A percentile compares a stretch with the other conserved stretches of the same genome.
Evolutionary conservation across 1,284 basidiomycete genomes (phyloP).

Genomic region (Malassezia furfur): DNA sequence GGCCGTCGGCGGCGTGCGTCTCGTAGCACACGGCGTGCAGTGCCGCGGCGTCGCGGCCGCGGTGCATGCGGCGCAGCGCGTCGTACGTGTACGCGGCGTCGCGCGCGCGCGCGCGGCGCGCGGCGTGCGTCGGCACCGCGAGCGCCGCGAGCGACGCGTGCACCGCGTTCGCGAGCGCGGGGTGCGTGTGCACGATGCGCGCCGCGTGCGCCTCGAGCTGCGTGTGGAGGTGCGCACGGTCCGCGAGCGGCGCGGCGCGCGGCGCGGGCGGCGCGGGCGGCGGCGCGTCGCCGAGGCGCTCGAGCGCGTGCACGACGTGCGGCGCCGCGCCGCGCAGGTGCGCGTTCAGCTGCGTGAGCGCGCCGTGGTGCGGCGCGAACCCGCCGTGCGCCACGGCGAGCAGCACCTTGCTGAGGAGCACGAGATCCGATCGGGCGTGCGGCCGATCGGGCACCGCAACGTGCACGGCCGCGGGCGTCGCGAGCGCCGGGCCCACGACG

Average conservation of each 20-base stretch:
- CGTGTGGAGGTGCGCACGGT: background rate
- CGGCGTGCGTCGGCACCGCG: background rate
- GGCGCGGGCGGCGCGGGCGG: background rate
- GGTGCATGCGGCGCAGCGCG: background rate
- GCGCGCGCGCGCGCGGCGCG: background rate
- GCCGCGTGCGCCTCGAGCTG: background rate
- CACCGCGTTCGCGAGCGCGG: background rate
- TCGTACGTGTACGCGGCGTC: background rate
- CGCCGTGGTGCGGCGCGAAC: conserved; percentile 1
- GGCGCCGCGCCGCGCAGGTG: background rate
- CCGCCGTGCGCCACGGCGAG: conserved; percentile 9
- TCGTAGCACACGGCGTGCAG: background rate
- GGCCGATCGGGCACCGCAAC: background rate
- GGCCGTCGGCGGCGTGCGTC: background rate
- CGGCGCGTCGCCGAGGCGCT: background rate
- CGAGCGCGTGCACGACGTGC: background rate
- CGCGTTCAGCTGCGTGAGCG: conserved; percentile 1
- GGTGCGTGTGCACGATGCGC: background rate
- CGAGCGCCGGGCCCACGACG: conserved; percentile 8
- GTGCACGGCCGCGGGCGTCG: background rate
- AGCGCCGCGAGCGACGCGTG: background rate
- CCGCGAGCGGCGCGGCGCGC: background rate
- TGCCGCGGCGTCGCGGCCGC: background rate
- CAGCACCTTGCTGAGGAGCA: conserved; percentile 9
- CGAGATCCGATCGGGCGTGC: background rate